Conservation (phyloP, 192 early-diverging fungal genomes). For the Rhizophlyctis rosea region DNA sequence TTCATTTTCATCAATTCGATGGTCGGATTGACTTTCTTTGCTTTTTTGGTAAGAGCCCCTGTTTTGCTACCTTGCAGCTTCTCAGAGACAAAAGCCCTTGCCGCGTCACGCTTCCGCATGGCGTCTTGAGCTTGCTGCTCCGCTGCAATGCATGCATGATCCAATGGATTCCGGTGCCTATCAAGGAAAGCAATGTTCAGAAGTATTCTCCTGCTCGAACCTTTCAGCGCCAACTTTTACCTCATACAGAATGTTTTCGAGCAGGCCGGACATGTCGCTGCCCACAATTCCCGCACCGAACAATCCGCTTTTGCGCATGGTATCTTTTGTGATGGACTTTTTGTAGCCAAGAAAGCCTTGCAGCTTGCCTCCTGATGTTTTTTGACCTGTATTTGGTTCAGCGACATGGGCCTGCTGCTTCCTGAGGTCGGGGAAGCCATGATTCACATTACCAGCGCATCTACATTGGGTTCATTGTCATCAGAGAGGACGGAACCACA, state of each 20-base stretch:
- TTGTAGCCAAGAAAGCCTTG: background rate
- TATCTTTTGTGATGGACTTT: background rate
- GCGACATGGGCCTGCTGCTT: background rate
- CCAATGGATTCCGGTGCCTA: conserved; percentile 11
- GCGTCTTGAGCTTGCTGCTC: background rate
- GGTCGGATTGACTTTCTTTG: background rate
- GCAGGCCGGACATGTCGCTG: conserved; percentile 5
- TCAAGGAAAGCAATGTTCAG: background rate
- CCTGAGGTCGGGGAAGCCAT: background rate
- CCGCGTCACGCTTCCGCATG: background rate
- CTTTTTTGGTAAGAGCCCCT: background rate
- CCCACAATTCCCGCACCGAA: background rate
- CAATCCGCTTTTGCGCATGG: background rate
- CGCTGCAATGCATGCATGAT: conserved; percentile 6
- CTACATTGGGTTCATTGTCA: too few relatives aligned
- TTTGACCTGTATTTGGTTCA: background rate
- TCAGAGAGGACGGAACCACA: background rate
- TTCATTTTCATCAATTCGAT: conserved; percentile 21
- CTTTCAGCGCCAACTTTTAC: background rate
- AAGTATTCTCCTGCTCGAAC: too few relatives aligned
- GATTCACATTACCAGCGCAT: background rate
- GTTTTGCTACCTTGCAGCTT: background rate
- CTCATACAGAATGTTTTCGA: background rate
- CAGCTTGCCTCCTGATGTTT: background rate
- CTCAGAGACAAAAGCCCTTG: background rate